Conservation (phyloP, 352 stramenopile species). For the Phytophthora rubi region DNA sequence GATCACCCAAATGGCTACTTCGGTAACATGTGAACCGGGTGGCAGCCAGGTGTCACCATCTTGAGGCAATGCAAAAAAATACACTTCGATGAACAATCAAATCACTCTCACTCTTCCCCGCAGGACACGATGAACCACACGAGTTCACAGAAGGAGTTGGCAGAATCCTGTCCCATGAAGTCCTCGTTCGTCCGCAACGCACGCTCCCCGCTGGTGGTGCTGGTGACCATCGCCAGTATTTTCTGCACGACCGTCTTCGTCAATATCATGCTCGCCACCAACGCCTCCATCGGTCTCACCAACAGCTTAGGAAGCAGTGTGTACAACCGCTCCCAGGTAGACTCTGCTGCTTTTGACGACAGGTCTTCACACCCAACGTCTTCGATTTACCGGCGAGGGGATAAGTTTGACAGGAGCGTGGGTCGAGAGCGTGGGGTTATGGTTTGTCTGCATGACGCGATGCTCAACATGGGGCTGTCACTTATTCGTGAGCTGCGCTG, state of each 20-base stretch:
- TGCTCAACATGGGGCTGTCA: conserved; percentile 49
- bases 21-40: too few species aligned
- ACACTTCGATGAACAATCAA: neutral
- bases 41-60: neutral
- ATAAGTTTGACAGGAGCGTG: conserved; percentile 28
- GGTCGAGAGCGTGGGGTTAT: conserved; percentile 21
- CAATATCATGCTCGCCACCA: conserved; percentile 25
- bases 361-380: conserved; percentile 16
- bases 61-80: neutral
- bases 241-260: conserved; percentile 30
- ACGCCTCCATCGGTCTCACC: conserved; percentile 16
- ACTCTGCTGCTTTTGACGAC: conserved; percentile 23
- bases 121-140: neutral
- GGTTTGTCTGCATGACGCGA: conserved; percentile 38
- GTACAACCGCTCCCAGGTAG: conserved; percentile 17
- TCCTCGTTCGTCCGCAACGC: neutral
- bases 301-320: conserved; percentile 22
- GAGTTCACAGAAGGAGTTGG: neutral
- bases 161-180: neutral
- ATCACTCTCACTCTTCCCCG: neutral
- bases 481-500: conserved; percentile 39
- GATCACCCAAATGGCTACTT: too few species aligned
- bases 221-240: conserved; percentile 1
- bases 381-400: conserved; percentile 14
- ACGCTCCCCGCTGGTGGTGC: conserved; percentile 6